Conservation (phyloP, 1,284 basidiomycete species). For the Phellinidium pouzarii region DNA sequence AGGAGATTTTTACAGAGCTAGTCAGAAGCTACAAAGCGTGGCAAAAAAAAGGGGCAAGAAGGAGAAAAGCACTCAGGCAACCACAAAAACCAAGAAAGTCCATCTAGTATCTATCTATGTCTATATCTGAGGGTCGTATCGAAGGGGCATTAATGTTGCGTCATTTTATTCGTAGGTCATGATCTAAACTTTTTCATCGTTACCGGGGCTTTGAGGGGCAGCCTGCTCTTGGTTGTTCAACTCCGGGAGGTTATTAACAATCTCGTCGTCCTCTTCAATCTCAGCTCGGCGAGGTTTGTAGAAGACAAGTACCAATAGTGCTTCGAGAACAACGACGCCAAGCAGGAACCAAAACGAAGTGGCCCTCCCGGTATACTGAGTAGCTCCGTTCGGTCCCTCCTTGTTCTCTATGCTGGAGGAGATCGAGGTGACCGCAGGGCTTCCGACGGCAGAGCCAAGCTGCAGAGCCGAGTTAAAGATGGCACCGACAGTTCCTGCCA, state of each 20-base stretch:
- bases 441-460: constrained; percentile 43
- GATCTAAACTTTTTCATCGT: constrained; percentile 6
- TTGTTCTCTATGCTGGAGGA: constrained; percentile 33
- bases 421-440: constrained; percentile 42
- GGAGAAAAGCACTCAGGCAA: no score
- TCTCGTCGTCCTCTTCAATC: constrained; percentile 1
- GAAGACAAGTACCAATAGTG: constrained; percentile 2
- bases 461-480: constrained; percentile 50
- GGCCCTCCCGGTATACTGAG: constrained; percentile 35
- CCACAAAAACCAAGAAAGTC: not conserved
- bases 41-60: not conserved
- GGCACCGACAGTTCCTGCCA: constrained; percentile 48
- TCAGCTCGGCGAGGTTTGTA: constrained; percentile 2
- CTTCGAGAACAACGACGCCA: constrained; percentile 28
- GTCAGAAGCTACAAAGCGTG: no score
- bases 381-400: constrained; percentile 20
- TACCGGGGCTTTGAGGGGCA: not conserved
- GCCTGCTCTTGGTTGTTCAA: not conserved
- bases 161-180: no score
- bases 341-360: constrained; percentile 47
- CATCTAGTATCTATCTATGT: not conserved
- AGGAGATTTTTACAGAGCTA: not conserved
- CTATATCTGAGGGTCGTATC: not conserved
- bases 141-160: no score
- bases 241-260: not conserved